phyloP scores from a whole-genome alignment of 768 basidiomycete species.

The Rhizopogon vesiculosus region DNA sequence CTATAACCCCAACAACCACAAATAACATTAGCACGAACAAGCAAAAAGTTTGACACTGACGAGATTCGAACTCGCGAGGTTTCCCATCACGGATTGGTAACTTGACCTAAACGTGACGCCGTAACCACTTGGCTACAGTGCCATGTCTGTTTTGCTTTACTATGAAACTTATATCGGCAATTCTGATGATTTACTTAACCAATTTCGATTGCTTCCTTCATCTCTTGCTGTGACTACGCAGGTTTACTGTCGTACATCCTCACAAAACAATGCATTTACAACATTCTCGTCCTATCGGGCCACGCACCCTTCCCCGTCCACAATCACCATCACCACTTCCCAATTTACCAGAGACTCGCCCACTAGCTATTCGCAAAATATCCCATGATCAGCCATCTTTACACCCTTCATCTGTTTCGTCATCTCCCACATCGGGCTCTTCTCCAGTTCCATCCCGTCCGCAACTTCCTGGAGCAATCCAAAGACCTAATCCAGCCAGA shows the following conservation, averaged over 20 bases:
- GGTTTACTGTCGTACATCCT: constrained; percentile 7
- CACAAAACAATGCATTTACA: constrained; percentile 19
- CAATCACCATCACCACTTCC: constrained; percentile 34
- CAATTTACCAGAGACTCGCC: constrained; percentile 28
- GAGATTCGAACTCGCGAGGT: constrained; percentile 60
- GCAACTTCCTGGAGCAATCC: constrained; percentile 24
- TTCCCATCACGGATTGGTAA: constrained; percentile 48
- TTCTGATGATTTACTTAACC: too few relatives aligned
- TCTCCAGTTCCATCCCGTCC: constrained; percentile 29
- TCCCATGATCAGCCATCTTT: constrained; percentile 21
- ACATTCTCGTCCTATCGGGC: constrained; percentile 45
- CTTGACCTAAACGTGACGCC: constrained; percentile 51
- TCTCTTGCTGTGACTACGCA: background rate
- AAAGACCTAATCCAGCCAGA: constrained; percentile 19
- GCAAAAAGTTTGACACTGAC: constrained; percentile 42
- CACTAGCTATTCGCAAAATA: constrained; percentile 38
- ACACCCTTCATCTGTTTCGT: constrained; percentile 25
- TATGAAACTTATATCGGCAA: background rate
- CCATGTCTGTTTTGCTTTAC: constrained; percentile 10
- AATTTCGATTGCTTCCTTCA: too few relatives aligned
- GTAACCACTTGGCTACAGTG: constrained; percentile 59
- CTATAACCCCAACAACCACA: background rate
- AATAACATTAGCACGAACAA: constrained; percentile 5
- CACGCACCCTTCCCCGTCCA: constrained; percentile 39
- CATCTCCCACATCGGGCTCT: constrained; percentile 18